Conservation (phyloP, 1,139 yeast genomes). For the Hansenula lynferdii region DNA sequence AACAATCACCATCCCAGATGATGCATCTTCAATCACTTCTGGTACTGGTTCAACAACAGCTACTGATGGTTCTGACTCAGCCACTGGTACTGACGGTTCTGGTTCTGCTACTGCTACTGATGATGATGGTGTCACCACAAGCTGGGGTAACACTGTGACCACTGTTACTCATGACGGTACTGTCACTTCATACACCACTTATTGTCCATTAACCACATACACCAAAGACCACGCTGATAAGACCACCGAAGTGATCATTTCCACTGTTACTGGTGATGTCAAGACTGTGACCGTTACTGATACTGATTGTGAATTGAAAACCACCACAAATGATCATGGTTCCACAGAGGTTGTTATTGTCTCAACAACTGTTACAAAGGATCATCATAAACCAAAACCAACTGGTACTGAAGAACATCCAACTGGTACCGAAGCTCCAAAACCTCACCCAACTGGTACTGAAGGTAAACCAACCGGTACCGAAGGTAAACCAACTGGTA, state of each 20-base stretch:
- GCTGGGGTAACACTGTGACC: constrained; percentile 1
- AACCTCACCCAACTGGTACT: not conserved
- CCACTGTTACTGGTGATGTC: too few relatives aligned
- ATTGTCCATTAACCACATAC: not conserved
- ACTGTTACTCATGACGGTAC: not conserved
- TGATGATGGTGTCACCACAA: not conserved
- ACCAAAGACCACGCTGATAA: too few relatives aligned
- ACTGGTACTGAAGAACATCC: not conserved
- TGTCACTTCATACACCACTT: not conserved
- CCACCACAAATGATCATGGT: not conserved
- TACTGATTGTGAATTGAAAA: too few relatives aligned
- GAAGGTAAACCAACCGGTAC: not conserved
- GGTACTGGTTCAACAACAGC: not conserved
- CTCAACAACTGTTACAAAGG: not conserved
- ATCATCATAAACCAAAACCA: not conserved
- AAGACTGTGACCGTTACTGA: too few relatives aligned
- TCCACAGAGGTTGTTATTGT: not conserved
- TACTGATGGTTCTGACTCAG: not conserved
- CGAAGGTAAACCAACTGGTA: not conserved
- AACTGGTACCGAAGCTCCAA: not conserved
- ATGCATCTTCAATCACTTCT: not conserved
- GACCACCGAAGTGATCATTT: too few relatives aligned
- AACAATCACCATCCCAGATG: constrained; percentile 1
- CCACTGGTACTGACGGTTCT: not conserved
- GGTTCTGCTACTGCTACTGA: not conserved